Evolutionary conservation across 768 basidiomycete species (phyloP).

Genomic region (Boletellus ananiceps): DNA sequence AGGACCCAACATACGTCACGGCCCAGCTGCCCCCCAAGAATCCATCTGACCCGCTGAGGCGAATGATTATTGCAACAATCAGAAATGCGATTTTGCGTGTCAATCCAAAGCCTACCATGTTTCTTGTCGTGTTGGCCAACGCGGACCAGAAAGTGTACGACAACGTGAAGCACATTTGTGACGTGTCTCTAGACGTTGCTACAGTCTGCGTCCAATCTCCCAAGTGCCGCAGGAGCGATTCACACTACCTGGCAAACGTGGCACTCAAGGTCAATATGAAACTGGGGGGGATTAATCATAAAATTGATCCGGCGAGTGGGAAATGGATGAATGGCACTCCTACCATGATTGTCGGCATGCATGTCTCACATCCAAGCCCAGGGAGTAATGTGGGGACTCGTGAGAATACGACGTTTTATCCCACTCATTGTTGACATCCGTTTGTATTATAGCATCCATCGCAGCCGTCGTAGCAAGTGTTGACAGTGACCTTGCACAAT

Average conservation of each 20-base stretch:
- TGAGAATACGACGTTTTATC: constrained; percentile 7
- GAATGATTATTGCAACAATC: constrained; percentile 41
- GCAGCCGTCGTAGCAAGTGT: constrained; percentile 45
- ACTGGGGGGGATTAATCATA: constrained; percentile 45
- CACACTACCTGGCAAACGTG: constrained; percentile 44
- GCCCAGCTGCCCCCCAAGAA: constrained; percentile 45
- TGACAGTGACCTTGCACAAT: constrained; percentile 39
- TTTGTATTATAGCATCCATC: constrained; percentile 31
- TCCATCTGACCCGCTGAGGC: constrained; percentile 44
- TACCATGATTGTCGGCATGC: constrained; percentile 48
- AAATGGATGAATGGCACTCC: constrained; percentile 33
- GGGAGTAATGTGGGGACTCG: constrained; percentile 48
- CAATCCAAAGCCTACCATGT: constrained; percentile 32
- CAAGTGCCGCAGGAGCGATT: constrained; percentile 48
- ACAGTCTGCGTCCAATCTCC: constrained; percentile 64
- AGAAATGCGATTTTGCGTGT: constrained; percentile 29
- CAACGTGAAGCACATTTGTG: constrained; percentile 42
- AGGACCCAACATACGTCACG: constrained; percentile 34
- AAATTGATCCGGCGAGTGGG: constrained; percentile 25
- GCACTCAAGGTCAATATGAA: constrained; percentile 48
- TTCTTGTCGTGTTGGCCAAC: constrained; percentile 40
- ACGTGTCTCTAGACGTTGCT: constrained; percentile 38
- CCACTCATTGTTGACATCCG: not conserved
- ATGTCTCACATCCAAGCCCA: constrained; percentile 71
- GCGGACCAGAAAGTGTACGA: constrained; percentile 40